Base-by-base conservation (phyloP, 768 basidiomycete species). In the Collybia sordida region DNA sequence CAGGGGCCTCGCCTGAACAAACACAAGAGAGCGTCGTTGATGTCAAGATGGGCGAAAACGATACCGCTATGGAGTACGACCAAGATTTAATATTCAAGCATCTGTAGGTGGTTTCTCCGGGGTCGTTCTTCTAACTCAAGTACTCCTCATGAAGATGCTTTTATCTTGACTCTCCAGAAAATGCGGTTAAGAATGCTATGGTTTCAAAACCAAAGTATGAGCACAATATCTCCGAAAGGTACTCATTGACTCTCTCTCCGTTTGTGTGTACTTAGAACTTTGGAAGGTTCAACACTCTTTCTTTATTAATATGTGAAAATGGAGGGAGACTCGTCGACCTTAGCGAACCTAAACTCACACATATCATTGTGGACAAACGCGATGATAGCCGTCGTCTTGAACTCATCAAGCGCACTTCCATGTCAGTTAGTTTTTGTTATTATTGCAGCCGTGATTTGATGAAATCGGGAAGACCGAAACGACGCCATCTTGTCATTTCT, bases 161-260 rank as follows among this genome's bases (percentile, higher is more conserved):
- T 67, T 98, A 97, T 67, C 74, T 98, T 31, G 95, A 98, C 64
- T 81, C 89, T 2, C 79, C 85, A 0, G 74, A 74, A 18, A 93
- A 93, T 58, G 92, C 94, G 0, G 66, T 63, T 6, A 70, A 74
- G 62, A 78, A 91, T 54, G 81, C 77, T 8, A 81, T 96, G 75
- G 40, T 53, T 2, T 72, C 86, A 27, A 80, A 79, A 44, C 63
- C 78, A 41, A 80, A 78, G 63, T 59, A 80, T 36, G 80, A 80
- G 59, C 67, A 69, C 22, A 75, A 73, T 0, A 79, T 90, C 28
- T 69, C 69, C 24, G 59, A 73, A 53, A 78, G 74, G 92, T 87
- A 49, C 55, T 75, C 64, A 6, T 6, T 22, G 12, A 27, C 9
- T 49, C 50, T 23, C 25, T 37, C 42, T 3, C 11, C 14, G 24